phyloP scores from a whole-genome alignment of 1,139 yeast species.

The Protomyces arabidopsidicola region DNA sequence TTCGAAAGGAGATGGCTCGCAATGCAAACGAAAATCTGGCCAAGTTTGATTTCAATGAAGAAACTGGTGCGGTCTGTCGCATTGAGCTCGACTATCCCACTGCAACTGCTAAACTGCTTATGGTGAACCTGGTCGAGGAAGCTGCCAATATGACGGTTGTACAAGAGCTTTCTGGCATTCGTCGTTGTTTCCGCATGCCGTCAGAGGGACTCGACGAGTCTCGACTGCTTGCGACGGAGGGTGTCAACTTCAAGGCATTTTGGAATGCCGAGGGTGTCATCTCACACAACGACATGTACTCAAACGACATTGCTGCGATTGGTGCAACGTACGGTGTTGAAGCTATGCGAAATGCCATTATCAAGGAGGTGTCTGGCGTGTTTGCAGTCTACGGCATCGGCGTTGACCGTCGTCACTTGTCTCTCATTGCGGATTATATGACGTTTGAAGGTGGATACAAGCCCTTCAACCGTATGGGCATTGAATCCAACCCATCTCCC shows the following conservation, averaged over 20 bases:
- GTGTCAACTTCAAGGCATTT: constrained; percentile 95
- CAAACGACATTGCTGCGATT: constrained; percentile 91
- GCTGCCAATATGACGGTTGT: constrained; percentile 87
- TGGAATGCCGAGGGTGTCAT: constrained; percentile 96
- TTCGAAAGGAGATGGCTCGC: constrained; percentile 78
- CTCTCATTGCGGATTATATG: constrained; percentile 97
- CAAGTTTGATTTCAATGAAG: constrained; percentile 85
- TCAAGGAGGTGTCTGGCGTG: constrained; percentile 90
- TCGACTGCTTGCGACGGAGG: constrained; percentile 86
- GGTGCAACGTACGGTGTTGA: constrained; percentile 93
- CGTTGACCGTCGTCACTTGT: constrained; percentile 90
- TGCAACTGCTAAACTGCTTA: constrained; percentile 83
- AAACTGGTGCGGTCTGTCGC: constrained; percentile 85
- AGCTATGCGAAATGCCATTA: constrained; percentile 97
- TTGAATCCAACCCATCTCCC: constrained; percentile 89
- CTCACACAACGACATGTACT: constrained; percentile 77
- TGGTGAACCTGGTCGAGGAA: constrained; percentile 94
- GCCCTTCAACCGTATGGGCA: constrained; percentile 97
- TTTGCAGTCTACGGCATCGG: constrained; percentile 87
- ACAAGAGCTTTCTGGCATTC: constrained; percentile 84
- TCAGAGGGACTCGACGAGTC: constrained; percentile 51
- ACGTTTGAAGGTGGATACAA: constrained; percentile 95
- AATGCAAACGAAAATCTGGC: constrained; percentile 62
- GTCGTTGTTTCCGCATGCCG: constrained; percentile 85
- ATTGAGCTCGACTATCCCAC: constrained; percentile 80